Conservation (phyloP, 305 asterid species). For the Fraxinus dipetala region DNA sequence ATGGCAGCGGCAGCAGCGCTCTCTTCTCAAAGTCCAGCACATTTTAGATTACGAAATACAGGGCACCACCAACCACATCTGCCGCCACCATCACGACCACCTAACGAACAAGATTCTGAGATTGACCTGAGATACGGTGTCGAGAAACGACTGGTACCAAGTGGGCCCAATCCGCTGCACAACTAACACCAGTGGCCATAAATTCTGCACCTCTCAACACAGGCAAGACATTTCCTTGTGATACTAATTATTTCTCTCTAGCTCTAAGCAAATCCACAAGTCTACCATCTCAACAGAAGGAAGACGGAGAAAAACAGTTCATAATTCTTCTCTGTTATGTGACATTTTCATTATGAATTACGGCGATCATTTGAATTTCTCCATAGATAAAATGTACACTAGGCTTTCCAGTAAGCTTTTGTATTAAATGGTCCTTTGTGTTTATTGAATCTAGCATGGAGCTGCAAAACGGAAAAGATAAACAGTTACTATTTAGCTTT, state of each 20-base stretch:
- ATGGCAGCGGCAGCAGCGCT: constrained; percentile 17
- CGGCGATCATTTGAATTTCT: constrained; percentile 3
- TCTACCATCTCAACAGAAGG: neutral
- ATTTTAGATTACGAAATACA: constrained; percentile 10
- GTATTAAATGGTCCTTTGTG: neutral
- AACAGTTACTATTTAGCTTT: neutral
- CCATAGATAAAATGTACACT: neutral
- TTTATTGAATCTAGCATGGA: neutral
- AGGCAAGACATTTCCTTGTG: neutral
- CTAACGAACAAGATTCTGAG: constrained; percentile 19
- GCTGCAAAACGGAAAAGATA: neutral
- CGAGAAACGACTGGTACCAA: constrained; percentile 43
- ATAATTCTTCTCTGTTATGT: neutral
- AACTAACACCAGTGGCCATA: constrained; percentile 27
- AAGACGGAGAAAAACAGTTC: neutral
- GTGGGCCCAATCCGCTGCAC: constrained; percentile 51
- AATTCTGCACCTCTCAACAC: neutral
- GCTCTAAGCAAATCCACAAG: neutral
- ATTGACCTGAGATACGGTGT: constrained; percentile 44
- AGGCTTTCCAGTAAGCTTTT: neutral
- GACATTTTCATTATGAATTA: constrained; percentile 5
- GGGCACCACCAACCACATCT: constrained; percentile 10
- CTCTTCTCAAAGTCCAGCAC: neutral
- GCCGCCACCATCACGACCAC: constrained; percentile 10
- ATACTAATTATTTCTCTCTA: constrained; percentile 1